phyloP scores from a whole-genome alignment of 768 basidiomycete genomes.

The Leccinum subtestaceum region DNA sequence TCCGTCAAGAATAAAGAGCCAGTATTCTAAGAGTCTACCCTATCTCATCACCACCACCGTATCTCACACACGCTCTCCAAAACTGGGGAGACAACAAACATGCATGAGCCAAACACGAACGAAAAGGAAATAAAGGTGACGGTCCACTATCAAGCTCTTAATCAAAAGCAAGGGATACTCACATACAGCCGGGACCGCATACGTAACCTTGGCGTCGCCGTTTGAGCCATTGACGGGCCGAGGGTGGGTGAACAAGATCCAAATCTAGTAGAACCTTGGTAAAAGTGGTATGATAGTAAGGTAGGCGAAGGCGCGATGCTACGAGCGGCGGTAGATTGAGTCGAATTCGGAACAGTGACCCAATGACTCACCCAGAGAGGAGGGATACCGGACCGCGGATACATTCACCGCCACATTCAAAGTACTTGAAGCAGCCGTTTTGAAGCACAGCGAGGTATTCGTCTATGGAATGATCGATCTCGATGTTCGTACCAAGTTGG shows the following conservation, averaged over 20 bases:
- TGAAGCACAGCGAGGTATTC: conserved; percentile 61
- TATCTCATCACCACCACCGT: conserved; percentile 53
- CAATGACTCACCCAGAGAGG: too few relatives aligned
- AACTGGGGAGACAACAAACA: conserved; percentile 48
- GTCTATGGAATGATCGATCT: conserved; percentile 39
- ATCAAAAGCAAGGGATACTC: conserved; percentile 69
- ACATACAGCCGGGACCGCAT: conserved; percentile 43
- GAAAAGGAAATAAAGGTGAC: conserved; percentile 30
- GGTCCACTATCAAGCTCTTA: conserved; percentile 66
- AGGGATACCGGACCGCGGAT: too few relatives aligned
- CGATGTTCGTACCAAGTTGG: not conserved
- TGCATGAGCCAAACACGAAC: not conserved
- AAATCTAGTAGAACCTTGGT: too few relatives aligned
- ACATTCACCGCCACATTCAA: too few relatives aligned
- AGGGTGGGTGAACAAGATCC: too few relatives aligned
- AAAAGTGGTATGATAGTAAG: too few relatives aligned
- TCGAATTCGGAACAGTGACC: too few relatives aligned
- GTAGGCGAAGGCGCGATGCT: too few relatives aligned
- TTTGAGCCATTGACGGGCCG: too few relatives aligned
- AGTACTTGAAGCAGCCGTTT: conserved; percentile 55
- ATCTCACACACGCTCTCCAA: conserved; percentile 89
- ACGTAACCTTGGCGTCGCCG: too few relatives aligned
- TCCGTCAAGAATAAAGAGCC: not conserved
- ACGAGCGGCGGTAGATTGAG: too few relatives aligned
- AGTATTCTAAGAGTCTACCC: not conserved